Percentiles rank a stretch among this genome's conserved stretches.
These are phyloP conservation scores for Apiotrichum gamsii DNA, from an alignment of 1,284 basidiomycete genomes.

Conservation along the genomic window DNA sequence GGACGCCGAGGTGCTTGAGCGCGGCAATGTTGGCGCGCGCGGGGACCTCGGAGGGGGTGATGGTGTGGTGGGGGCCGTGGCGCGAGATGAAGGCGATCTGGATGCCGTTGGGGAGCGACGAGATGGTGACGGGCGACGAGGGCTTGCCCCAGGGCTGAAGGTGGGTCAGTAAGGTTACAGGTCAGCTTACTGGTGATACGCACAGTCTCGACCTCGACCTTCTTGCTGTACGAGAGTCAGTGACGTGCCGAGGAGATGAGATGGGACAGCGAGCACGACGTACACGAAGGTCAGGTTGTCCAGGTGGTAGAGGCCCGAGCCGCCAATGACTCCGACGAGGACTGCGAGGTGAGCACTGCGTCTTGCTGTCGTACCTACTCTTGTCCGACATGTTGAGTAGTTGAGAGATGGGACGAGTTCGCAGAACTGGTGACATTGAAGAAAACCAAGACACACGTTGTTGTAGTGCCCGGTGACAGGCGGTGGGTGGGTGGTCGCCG, in stretches of 20 bases:
- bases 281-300: slow-evolving; percentile 78
- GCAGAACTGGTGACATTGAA: background rate
- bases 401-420: background rate
- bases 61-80: slow-evolving; percentile 72
- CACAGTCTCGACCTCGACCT: slow-evolving; percentile 50
- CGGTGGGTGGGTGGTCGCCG: too few species aligned
- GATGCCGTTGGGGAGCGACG: slow-evolving; percentile 67
- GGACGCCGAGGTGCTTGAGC: slow-evolving; percentile 83
- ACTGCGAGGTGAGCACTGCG: slow-evolving; percentile 50
- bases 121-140: slow-evolving; percentile 85
- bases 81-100: slow-evolving; percentile 86
- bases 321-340: slow-evolving; percentile 75
- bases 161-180: background rate
- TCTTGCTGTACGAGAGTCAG: slow-evolving; percentile 51
- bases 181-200: too few species aligned
- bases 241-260: too few species aligned
- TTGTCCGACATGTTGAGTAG: too few species aligned
- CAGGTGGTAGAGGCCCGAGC: slow-evolving; percentile 79
- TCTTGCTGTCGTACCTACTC: background rate
- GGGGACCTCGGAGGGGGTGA: slow-evolving; percentile 70
- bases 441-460: background rate
- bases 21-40: slow-evolving; percentile 90
- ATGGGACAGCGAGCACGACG: background rate
- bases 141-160: slow-evolving; percentile 86
- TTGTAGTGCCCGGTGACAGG: too few species aligned